Base-by-base conservation (phyloP, 192 early-diverging fungal species). In the Coemansia sp. region DNA sequence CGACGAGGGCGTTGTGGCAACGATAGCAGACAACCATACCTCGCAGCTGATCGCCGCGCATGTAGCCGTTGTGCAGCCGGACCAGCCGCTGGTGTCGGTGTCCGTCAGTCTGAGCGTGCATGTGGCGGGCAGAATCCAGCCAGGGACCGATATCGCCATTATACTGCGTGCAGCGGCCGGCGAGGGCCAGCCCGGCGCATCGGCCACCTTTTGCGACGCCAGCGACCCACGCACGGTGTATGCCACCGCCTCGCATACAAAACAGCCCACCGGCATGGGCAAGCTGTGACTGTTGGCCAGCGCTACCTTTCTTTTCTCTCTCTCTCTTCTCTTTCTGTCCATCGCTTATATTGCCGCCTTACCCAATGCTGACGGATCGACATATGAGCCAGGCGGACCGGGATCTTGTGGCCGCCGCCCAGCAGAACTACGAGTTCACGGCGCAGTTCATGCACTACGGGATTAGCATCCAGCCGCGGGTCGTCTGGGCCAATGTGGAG, bases 1-100 rank as follows among this genome's bases (percentile, higher is more conserved):
- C n/a, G 67, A 70, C 43, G 67, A 70, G 42, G 67, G 60, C 5
- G 16, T 62, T 22, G 67, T 63, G 5, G 60, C 60, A 0, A 63
- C 67, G 12, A 17, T 70, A 0, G 47, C 60, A 12, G 67, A 70
- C 60, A 62, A 59, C 46, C 38, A 57, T 31, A 70, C 67, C 11
- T 53, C 66, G 12, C 56, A 45, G 18, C 38, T 69, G 44, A 31
- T 70, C 22, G 27, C 52, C 17, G 37, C 67, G 12, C 51, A 70
- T 37, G 41, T 51, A 11, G 26, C 51, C 2, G 38, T 47, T 3
- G 7, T 16, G 16, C 30, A 21, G 2, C 65, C 65, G 0, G 49
- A 45, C 3, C 10, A 28, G 6, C 46, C 52, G 45, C 59, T 54
- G 26, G 50, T 60, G 12, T 70, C 67, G 2, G 67, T 70, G 16